Base-by-base conservation (phyloP, 345 rosid species). In the Balakata baccata region DNA sequence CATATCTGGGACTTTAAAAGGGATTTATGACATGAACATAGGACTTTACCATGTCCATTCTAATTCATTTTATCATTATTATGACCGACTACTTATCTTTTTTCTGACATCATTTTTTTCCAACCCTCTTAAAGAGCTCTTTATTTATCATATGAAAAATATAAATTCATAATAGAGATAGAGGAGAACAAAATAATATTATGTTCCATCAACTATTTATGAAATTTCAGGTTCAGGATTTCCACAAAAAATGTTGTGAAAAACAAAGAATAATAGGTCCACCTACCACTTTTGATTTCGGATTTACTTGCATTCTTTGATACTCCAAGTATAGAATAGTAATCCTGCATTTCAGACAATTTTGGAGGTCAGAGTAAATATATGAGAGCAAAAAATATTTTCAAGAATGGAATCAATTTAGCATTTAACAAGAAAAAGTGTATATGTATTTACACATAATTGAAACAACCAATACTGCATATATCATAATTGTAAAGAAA, bases 221-320 rank as follows among this genome's bases (percentile, higher is more conserved):
- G 43, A 46, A 41, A 29, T 6, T 56, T 54, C 39, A 66, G 64
- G 61, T n/a, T 45, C 14, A 57, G 52, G 61, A 38, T 63, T 63
- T 22, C 49, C 58, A 29, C 34, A 38, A 43, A 64, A 59, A 73
- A 16, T 17, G 4, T 41, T 38, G 41, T 46, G 11, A 64, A 37
- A 5, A 57, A 64, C 37, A 45, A 50, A 76, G 68, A 29, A 29
- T 25, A 58, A 23, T 8, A 38, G 61, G 46, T 39, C 18, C n/a
- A 64, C 89, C 13, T 87, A 94, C 98, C 91, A 12, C 92, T 94
- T 87, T 94, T 94, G 70, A 94, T 94, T 75, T 94, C 98, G 75
- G 98, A 72, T 90, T 94, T 94, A 84, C 85, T 92, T 69, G 97
- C 87, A 83, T 66, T 92, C 84, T 83, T 94, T 37, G 98, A 94